Evolutionary conservation across 2,329 filamentous ascomycete species (phyloP).

Genomic region (Thielaviopsis euricoi): DNA sequence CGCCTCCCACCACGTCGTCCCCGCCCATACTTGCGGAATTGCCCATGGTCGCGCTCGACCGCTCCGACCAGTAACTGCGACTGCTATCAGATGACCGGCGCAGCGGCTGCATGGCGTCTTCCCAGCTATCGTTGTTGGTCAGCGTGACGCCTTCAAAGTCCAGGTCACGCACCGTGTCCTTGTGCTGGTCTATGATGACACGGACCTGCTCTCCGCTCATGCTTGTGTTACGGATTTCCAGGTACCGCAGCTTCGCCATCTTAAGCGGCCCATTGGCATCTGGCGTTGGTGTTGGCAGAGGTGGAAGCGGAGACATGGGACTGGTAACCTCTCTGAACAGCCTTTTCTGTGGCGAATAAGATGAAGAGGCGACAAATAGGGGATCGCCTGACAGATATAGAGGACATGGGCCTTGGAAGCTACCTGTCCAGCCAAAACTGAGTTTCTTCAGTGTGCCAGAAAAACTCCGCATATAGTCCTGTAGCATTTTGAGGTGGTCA

Average conservation of each 20-base stretch:
- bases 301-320: conserved; percentile 38
- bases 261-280: conserved; percentile 38
- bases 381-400: conserved; percentile 49
- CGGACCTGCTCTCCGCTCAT: conserved; percentile 58
- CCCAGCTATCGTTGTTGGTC: conserved; percentile 54
- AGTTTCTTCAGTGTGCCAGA: conserved; percentile 50
- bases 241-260: conserved; percentile 50
- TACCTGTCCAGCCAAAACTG: conserved; percentile 62
- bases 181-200: conserved; percentile 50
- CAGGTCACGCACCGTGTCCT: conserved; percentile 54
- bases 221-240: conserved; percentile 56
- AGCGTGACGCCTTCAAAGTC: conserved; percentile 65
- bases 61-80: conserved; percentile 24
- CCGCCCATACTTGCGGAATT: conserved; percentile 3
- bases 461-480: conserved; percentile 63
- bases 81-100: conserved; percentile 21
- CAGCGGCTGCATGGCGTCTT: conserved; percentile 63
- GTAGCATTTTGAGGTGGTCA: conserved; percentile 62
- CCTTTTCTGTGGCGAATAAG: conserved; percentile 26
- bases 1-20: not conserved
- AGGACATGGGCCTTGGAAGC: conserved; percentile 55
- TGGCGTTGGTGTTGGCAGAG: conserved; percentile 22
- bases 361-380: conserved; percentile 35
- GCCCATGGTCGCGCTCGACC: not conserved
- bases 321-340: conserved; percentile 49